Percentiles rank a stretch among this genome's conserved stretches.
These are phyloP conservation scores for Penicillium sp. DNA, from an alignment of 2,329 filamentous ascomycete genomes.

Conservation along the genomic window DNA sequence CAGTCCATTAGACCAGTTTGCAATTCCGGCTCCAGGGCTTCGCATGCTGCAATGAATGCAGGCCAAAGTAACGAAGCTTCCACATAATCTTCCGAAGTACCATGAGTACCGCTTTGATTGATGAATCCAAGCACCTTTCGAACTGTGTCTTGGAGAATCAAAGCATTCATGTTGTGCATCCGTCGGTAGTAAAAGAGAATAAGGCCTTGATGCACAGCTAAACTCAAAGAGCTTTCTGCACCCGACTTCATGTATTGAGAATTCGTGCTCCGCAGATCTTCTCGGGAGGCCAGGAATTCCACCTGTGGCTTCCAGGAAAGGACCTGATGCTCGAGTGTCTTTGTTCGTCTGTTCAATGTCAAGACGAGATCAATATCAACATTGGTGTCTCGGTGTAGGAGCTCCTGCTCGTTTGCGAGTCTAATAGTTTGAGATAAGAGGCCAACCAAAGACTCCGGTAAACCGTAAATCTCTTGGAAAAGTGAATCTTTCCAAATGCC, in stretches of 20 bases:
- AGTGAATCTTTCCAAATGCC: conserved; percentile 27
- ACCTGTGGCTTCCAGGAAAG: conserved; percentile 23
- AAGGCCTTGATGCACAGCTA: conserved; percentile 33
- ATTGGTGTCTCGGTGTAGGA: conserved; percentile 3
- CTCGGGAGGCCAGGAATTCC: conserved; percentile 22
- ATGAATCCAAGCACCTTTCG: conserved; percentile 21
- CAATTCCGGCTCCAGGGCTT: conserved; percentile 22
- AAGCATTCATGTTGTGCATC: conserved; percentile 36
- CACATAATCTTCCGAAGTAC: conserved; percentile 6
- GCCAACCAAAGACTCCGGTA: conserved; percentile 41
- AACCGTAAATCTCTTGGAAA: conserved; percentile 37
- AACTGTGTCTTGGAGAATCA: conserved; percentile 37
- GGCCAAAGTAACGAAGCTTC: conserved; percentile 30
- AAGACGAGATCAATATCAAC: conserved; percentile 1
- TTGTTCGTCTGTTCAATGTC: not conserved
- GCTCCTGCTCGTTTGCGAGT: conserved; percentile 32
- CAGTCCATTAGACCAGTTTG: conserved; percentile 11
- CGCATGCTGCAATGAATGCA: conserved; percentile 36
- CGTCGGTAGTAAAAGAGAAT: conserved; percentile 42
- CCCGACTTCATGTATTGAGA: not conserved
- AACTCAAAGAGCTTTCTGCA: not conserved
- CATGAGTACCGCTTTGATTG: not conserved
- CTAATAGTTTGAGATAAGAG: conserved; percentile 42
- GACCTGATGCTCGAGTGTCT: conserved; percentile 6
- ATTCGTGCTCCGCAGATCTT: not conserved